Evolutionary conservation across 176 grass and related monocot species (phyloP).

Genomic region (Phyllostachys edulis): DNA sequence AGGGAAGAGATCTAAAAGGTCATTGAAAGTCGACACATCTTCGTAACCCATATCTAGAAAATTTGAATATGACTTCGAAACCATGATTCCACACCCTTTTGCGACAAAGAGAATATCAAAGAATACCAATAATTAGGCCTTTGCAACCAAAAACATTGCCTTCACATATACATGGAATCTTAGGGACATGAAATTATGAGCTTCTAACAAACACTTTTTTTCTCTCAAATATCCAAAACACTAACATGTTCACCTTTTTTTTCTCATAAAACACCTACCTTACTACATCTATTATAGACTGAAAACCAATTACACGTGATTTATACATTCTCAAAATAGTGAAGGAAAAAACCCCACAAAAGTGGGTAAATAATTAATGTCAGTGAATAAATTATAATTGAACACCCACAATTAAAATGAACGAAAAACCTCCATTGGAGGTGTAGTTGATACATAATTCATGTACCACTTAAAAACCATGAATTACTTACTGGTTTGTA

Average conservation of each 20-base stretch:
- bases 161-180: background rate
- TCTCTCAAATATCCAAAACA: constrained; percentile 17
- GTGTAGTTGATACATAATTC: background rate
- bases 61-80: constrained; percentile 65
- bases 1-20: constrained; percentile 52
- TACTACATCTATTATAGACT: background rate
- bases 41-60: constrained; percentile 51
- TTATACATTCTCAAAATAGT: background rate
- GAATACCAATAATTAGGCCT: constrained; percentile 23
- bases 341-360: background rate
- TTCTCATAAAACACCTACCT: background rate
- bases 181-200: background rate
- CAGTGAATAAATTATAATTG: background rate
- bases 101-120: background rate
- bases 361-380: background rate
- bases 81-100: constrained; percentile 42
- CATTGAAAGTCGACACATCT: constrained; percentile 43
- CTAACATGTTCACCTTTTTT: background rate
- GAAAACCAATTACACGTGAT: background rate
- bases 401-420: background rate
- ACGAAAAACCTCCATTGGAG: background rate
- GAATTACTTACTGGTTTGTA: background rate
- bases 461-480: background rate
- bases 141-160: too few relatives aligned
- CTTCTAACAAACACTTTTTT: background rate